phyloP scores from a whole-genome alignment of 1,139 yeast species.

The Kodamaea derodonti region DNA sequence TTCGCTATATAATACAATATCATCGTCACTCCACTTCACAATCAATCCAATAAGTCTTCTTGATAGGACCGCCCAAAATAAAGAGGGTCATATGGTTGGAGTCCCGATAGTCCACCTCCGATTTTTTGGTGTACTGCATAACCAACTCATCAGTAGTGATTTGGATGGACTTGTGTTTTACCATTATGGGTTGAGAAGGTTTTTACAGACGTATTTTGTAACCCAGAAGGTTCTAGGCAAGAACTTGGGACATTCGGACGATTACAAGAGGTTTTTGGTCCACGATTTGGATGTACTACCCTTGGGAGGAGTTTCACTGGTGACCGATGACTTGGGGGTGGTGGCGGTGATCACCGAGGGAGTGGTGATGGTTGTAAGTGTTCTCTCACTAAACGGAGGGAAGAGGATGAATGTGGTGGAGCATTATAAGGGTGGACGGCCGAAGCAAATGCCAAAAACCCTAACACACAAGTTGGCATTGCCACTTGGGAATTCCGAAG shows the following conservation, averaged over 20 bases:
- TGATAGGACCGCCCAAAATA: constrained; percentile 23
- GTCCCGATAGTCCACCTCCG: constrained; percentile 44
- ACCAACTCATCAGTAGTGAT: constrained; percentile 59
- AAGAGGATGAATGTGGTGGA: constrained; percentile 33
- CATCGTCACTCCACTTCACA: constrained; percentile 11
- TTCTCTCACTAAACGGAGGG: constrained; percentile 44
- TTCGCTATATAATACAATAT: constrained; percentile 24
- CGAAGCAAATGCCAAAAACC: constrained; percentile 20
- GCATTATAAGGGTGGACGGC: constrained; percentile 50
- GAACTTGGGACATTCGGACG: constrained; percentile 26
- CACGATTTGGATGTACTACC: constrained; percentile 47
- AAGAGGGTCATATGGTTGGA: constrained; percentile 52
- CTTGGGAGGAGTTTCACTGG: constrained; percentile 46
- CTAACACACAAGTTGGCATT: constrained; percentile 1
- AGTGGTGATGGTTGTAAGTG: constrained; percentile 51
- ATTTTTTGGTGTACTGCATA: constrained; percentile 55
- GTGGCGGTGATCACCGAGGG: constrained; percentile 58
- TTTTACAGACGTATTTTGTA: constrained; percentile 48
- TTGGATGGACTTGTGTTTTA: constrained; percentile 53
- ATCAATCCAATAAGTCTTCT: constrained; percentile 28
- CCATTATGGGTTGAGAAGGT: constrained; percentile 56
- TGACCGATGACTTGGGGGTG: constrained; percentile 55
- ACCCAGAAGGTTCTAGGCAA: constrained; percentile 53
- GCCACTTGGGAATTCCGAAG: no score
- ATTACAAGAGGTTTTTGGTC: constrained; percentile 13